Evolutionary conservation across 2,329 filamentous ascomycete genomes (phyloP).

Genomic region (Fusarium setosum): DNA sequence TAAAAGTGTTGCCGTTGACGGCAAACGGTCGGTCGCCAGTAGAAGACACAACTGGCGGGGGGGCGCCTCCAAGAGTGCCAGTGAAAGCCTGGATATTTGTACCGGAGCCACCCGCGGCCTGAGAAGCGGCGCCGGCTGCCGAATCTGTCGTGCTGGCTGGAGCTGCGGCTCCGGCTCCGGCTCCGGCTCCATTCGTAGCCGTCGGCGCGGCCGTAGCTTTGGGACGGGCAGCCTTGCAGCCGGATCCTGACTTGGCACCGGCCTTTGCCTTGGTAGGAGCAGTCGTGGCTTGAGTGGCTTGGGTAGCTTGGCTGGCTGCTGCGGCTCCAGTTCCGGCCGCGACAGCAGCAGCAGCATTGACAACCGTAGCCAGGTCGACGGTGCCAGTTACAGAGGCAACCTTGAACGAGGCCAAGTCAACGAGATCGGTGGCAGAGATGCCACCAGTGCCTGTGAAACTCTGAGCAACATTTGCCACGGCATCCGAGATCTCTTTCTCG

Average conservation of each 20-base stretch:
- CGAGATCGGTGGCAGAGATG: conserved; percentile 35
- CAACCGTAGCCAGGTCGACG: conserved; percentile 21
- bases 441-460: conserved; percentile 48
- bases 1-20: conserved; percentile 67
- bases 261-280: neutral
- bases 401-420: conserved; percentile 21
- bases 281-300: neutral
- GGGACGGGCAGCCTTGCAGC: no score
- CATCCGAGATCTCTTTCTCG: conserved; percentile 61
- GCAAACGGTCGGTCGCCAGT: conserved; percentile 56
- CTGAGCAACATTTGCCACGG: conserved; percentile 53
- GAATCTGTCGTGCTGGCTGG: no score
- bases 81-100: conserved; percentile 59
- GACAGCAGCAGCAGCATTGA: conserved; percentile 1
- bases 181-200: neutral
- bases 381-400: conserved; percentile 25
- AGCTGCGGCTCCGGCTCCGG: neutral
- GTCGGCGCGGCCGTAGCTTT: neutral
- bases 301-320: neutral
- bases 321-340: neutral
- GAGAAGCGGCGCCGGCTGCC: conserved; percentile 1
- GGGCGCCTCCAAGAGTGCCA: conserved; percentile 54
- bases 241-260: neutral
- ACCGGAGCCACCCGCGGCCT: conserved; percentile 25
- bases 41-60: conserved; percentile 54